Percentiles rank a stretch among this genome's conserved stretches.
phyloP scores from a whole-genome alignment of 2,329 filamentous ascomycete genomes.

The Dactylellina sp. region DNA sequence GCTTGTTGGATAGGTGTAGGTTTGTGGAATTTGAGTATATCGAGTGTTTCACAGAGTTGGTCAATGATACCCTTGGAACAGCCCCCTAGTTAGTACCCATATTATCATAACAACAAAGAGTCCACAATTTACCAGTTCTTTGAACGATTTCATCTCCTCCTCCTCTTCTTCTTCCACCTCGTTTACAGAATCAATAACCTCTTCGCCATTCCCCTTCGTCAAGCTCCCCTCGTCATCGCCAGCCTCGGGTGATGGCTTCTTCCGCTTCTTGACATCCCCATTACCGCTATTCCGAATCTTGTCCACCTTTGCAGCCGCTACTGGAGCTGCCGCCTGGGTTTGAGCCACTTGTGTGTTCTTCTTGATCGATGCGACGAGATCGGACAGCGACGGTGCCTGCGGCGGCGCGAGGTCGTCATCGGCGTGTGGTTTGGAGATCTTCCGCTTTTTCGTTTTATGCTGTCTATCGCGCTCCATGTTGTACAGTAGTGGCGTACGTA shows the following conservation, averaged over 20 bases:
- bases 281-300: not conserved
- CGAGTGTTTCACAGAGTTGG: constrained; percentile 88
- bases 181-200: not conserved
- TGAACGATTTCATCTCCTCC: constrained; percentile 65
- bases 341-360: constrained; percentile 50
- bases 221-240: constrained; percentile 13
- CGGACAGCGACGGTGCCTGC: constrained; percentile 33
- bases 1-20: constrained; percentile 91
- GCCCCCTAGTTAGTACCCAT: constrained; percentile 15
- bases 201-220: not conserved
- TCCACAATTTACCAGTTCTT: constrained; percentile 64
- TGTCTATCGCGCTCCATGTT: constrained; percentile 51
- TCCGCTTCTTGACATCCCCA: constrained; percentile 56
- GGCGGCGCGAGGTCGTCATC: constrained; percentile 43
- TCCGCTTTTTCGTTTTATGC: constrained; percentile 55
- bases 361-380: constrained; percentile 55
- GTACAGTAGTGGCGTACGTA: not conserved
- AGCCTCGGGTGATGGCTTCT: constrained; percentile 41
- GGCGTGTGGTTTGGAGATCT: constrained; percentile 29
- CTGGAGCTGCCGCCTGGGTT: constrained; percentile 22
- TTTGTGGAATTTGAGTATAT: constrained; percentile 80
- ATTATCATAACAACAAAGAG: constrained; percentile 12
- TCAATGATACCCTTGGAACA: constrained; percentile 85
- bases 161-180: constrained; percentile 15
- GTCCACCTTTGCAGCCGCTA: constrained; percentile 1